A percentile compares a stretch with the other conserved stretches of the same genome.
These are phyloP conservation scores for Smithsoniella earleae DNA, from an alignment of 163 green algal species.

Conservation along the genomic window DNA sequence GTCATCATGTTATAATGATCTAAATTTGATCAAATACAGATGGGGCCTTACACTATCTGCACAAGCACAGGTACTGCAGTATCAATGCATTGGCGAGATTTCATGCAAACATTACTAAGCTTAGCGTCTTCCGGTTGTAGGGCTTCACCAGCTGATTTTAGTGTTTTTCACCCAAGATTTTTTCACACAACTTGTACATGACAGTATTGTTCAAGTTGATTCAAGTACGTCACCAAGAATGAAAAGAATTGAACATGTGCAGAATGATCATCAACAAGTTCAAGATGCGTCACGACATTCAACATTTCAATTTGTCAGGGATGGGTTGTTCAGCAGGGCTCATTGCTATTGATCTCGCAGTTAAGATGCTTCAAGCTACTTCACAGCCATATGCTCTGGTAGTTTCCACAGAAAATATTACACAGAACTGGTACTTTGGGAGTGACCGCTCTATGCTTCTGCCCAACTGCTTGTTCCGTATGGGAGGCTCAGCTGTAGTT, in stretches of 20 bases:
- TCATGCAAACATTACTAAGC: too few relatives aligned
- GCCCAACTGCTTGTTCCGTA: constrained; percentile 91
- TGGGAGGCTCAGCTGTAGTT: constrained; percentile 80
- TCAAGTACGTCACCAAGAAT: too few relatives aligned
- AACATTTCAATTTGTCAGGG: constrained; percentile 72
- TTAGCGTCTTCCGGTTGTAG: too few relatives aligned
- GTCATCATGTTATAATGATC: too few relatives aligned
- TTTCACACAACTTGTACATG: too few relatives aligned
- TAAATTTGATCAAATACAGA: too few relatives aligned
- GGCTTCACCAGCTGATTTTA: too few relatives aligned
- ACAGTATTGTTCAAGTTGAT: too few relatives aligned
- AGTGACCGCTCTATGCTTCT: constrained; percentile 72
- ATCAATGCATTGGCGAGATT: too few relatives aligned
- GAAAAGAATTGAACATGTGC: background rate
- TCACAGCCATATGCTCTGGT: constrained; percentile 69
- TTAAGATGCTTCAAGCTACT: constrained; percentile 73
- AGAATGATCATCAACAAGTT: constrained; percentile 94
- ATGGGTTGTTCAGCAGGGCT: constrained; percentile 81
- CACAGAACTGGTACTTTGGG: constrained; percentile 56
- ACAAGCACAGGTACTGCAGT: too few relatives aligned
- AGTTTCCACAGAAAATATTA: constrained; percentile 94
- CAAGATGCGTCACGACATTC: constrained; percentile 84
- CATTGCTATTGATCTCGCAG: constrained; percentile 65
- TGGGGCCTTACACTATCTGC: too few relatives aligned
- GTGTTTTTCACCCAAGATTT: too few relatives aligned